Evolutionary conservation across 2,329 filamentous ascomycete genomes (phyloP), one percentile per base, ranked within the genome.

Genomic region (Cladorrhinum sp.): DNA sequence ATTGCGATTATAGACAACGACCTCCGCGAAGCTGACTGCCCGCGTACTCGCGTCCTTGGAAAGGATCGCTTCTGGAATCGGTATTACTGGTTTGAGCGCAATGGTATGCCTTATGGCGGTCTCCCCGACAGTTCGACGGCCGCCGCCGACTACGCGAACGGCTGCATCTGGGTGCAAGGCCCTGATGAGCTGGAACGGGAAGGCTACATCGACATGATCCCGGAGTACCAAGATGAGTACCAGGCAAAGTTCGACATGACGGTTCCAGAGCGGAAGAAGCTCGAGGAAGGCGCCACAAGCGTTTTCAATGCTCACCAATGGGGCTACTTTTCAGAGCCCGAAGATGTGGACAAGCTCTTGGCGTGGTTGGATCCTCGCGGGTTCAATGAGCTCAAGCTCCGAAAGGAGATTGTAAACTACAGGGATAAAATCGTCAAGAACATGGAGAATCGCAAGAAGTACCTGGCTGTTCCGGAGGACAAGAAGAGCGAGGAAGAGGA

Each of bases 31-130:
- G 92, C 93, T 46, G 91, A 97, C 74, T 96, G 94, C 69, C 91
- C 93, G 36, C 88, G 95, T 64, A 96, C 93, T 18, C 88, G 91
- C 64, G 87, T 94, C 18, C 81, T 99, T 24, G 95, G 95, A 62
- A 94, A 95, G 73, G 95, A 99, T 75, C 87, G 95, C 50, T 99
- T 96, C 80, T 96, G 94, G 87, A 98, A 99, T 75, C 86, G 94
- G 58, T 99, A 98, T 76, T 98, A 96, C 80, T 99, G 95, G 94
- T 97, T 98, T 73, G 95, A 99, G 76, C 89, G 94, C 64, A 99
- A 98, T 71, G 95, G 93, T 23, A 98, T 98, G 93, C 95, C 95
- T 0, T 96, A 94, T 70, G 92, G 84, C 30, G 95, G 95, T 3
- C 81, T 97, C 59, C 93, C 93, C 0, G 86, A 84, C 65, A 96